phyloP scores from a whole-genome alignment of 805 yeast species.

The Ogataea pignaliae region DNA sequence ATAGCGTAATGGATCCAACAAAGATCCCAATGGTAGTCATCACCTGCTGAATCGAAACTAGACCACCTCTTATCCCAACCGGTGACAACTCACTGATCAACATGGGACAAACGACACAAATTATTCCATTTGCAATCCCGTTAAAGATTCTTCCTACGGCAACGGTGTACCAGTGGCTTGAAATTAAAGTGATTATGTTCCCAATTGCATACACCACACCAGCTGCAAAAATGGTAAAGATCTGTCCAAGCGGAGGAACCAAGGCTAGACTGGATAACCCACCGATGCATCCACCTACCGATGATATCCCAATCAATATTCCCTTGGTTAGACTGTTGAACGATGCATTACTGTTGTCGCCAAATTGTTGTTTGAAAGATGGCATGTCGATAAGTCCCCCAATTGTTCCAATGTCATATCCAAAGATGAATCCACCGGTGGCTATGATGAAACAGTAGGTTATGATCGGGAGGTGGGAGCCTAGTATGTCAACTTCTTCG shows the following conservation, averaged over 20 bases:
- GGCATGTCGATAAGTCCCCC: slow-evolving; percentile 32
- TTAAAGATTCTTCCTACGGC: slow-evolving; percentile 26
- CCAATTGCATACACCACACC: slow-evolving; percentile 20
- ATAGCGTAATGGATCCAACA: slow-evolving; percentile 26
- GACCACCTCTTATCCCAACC: slow-evolving; percentile 24
- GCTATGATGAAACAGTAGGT: slow-evolving; percentile 24
- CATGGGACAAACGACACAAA: slow-evolving; percentile 33
- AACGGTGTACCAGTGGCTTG: slow-evolving; percentile 22
- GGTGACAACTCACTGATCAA: slow-evolving; percentile 34
- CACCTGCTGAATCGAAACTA: slow-evolving; percentile 30
- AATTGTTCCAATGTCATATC: slow-evolving; percentile 34
- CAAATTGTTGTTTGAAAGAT: slow-evolving; percentile 21
- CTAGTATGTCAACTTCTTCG: slow-evolving; percentile 10
- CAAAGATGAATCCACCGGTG: slow-evolving; percentile 31
- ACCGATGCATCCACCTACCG: slow-evolving; percentile 30
- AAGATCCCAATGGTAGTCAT: slow-evolving; percentile 32
- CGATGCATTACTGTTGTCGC: slow-evolving; percentile 13
- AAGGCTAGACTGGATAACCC: slow-evolving; percentile 24
- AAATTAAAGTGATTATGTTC: slow-evolving; percentile 13
- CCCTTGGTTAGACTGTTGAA: slow-evolving; percentile 27
- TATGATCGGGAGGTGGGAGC: slow-evolving; percentile 19
- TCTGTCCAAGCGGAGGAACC: slow-evolving; percentile 25
- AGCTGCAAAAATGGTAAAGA: slow-evolving; percentile 19
- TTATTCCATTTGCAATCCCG: slow-evolving; percentile 30
- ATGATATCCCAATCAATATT: slow-evolving; percentile 25